These are phyloP conservation scores for Backusella macrospora DNA, from an alignment of 192 early-diverging fungal genomes.

Conservation along the genomic window DNA sequence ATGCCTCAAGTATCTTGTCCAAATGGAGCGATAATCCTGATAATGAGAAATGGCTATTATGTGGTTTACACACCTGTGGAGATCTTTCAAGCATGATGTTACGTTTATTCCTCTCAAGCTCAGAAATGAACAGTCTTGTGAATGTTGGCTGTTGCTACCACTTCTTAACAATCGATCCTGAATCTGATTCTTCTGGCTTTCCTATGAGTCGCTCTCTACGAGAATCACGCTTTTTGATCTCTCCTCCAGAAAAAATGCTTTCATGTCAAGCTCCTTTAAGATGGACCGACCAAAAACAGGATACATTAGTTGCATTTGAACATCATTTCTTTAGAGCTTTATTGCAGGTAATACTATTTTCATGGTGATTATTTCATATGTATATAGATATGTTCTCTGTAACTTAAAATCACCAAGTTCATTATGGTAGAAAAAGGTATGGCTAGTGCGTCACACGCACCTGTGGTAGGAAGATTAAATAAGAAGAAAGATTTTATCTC, in stretches of 20 bases:
- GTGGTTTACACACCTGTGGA: constrained; percentile 86
- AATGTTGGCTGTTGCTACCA: constrained; percentile 89
- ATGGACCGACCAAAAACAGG: constrained; percentile 63
- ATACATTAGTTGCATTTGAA: constrained; percentile 59
- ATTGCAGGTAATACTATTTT: constrained; percentile 52
- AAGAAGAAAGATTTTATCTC: constrained; percentile 51
- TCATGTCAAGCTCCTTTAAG: constrained; percentile 81
- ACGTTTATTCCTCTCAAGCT: constrained; percentile 58
- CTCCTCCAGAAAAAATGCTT: constrained; percentile 63
- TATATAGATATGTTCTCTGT: background rate
- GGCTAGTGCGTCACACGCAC: constrained; percentile 43
- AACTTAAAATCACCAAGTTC: background rate
- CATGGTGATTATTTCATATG: background rate
- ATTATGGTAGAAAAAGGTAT: constrained; percentile 61
- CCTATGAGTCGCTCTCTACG: constrained; percentile 44
- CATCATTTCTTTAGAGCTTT: constrained; percentile 79
- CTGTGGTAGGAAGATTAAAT: constrained; percentile 63
- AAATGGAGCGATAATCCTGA: constrained; percentile 26
- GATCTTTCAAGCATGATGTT: constrained; percentile 77
- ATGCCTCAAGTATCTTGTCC: constrained; percentile 41
- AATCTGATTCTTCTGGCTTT: constrained; percentile 38
- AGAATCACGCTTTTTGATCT: constrained; percentile 44
- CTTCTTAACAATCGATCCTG: constrained; percentile 59
- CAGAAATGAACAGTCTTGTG: constrained; percentile 55
- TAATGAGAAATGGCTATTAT: constrained; percentile 63